phyloP scores from a whole-genome alignment of 345 rosid species.

The Eucalyptus marginata region DNA sequence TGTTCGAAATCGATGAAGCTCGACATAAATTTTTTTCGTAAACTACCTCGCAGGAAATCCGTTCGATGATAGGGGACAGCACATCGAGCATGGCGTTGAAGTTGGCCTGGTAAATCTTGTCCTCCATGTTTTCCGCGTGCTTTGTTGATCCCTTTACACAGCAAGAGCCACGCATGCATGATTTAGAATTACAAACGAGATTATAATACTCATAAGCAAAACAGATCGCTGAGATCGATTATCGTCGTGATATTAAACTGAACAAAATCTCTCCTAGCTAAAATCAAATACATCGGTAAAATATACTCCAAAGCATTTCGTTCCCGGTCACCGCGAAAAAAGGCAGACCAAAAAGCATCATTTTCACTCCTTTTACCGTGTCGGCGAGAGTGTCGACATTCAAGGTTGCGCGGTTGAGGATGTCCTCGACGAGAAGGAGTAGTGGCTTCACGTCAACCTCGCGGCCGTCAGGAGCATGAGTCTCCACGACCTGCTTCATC shows the following conservation, averaged over 20 bases:
- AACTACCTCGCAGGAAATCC: constrained; percentile 53
- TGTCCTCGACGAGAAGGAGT: constrained; percentile 51
- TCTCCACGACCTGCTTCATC: constrained; percentile 42
- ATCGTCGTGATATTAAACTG: neutral
- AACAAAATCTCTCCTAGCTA: neutral
- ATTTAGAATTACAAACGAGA: neutral
- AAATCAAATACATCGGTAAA: neutral
- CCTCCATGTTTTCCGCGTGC: constrained; percentile 13
- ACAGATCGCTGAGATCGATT: neutral
- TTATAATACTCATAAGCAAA: neutral
- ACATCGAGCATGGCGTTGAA: constrained; percentile 14
- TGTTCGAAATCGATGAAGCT: neutral
- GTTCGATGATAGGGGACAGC: constrained; percentile 44
- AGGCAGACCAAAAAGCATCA: neutral
- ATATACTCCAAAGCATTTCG: neutral
- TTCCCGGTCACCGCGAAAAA: neutral
- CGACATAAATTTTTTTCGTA: no score
- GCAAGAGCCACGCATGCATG: neutral
- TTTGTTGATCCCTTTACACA: neutral
- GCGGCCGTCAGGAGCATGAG: constrained; percentile 55
- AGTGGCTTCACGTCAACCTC: constrained; percentile 48
- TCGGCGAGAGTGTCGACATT: constrained; percentile 11
- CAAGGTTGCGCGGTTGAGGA: constrained; percentile 38
- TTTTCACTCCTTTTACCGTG: constrained; percentile 10
- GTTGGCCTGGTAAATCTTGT: constrained; percentile 9